These are phyloP conservation scores for Botryotinia convoluta DNA, from an alignment of 2,329 filamentous ascomycete genomes.

Conservation along the genomic window DNA sequence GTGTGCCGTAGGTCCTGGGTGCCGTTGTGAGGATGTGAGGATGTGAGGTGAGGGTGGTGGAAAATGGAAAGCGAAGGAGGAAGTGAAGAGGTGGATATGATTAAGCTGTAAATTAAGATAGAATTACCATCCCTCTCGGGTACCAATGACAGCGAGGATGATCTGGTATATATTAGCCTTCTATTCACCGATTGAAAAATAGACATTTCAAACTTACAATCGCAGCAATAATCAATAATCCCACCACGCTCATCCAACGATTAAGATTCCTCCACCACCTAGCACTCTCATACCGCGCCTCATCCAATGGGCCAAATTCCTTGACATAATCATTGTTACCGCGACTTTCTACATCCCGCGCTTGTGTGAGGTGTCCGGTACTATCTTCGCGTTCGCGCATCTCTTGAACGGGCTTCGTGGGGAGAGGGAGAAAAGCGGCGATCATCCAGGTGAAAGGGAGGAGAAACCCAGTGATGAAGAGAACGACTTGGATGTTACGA, in stretches of 20 bases:
- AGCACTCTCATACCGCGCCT: slow-evolving; percentile 50
- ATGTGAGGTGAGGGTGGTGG: not conserved
- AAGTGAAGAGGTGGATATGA: not conserved
- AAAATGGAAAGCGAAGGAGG: not conserved
- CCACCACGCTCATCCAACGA: slow-evolving; percentile 57
- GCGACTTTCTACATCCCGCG: not conserved
- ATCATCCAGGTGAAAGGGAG: slow-evolving; percentile 81
- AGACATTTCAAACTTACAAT: slow-evolving; percentile 45
- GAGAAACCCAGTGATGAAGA: slow-evolving; percentile 76
- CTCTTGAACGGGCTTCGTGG: slow-evolving; percentile 52
- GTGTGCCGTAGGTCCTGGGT: not conserved
- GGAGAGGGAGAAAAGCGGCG: slow-evolving; percentile 71
- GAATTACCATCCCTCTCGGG: slow-evolving; percentile 28
- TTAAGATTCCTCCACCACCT: slow-evolving; percentile 63
- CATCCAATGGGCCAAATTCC: slow-evolving; percentile 36
- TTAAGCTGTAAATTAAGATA: not conserved
- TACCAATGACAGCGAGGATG: slow-evolving; percentile 33
- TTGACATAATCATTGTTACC: slow-evolving; percentile 31
- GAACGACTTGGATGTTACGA: slow-evolving; percentile 70
- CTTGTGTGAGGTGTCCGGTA: slow-evolving; percentile 30
- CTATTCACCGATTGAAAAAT: not conserved
- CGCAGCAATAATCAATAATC: slow-evolving; percentile 52
- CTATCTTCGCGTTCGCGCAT: slow-evolving; percentile 48
- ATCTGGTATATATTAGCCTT: slow-evolving; percentile 28
- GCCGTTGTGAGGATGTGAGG: not conserved